Base-by-base conservation (phyloP, 352 stramenopile genomes). In the Paralagenidium karlingii region DNA sequence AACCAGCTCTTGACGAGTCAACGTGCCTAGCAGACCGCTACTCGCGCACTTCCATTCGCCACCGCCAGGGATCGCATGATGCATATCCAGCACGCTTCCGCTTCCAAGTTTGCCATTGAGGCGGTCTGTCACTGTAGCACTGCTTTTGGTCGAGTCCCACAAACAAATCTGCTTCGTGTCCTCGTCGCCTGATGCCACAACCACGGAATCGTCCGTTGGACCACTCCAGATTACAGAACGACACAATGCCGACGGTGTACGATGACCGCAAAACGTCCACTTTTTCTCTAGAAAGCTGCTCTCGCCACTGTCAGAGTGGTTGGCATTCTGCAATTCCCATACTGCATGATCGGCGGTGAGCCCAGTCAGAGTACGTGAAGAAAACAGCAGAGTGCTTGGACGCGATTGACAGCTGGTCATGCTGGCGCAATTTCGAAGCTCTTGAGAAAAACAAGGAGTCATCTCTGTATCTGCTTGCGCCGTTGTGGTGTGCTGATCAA, bases 151-250 rank as follows among this genome's bases (percentile, higher is more conserved):
- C 6, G 43, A 40, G 22, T 60, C 42, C 55, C 55, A 64, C 5
- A 64, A 24, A 27, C 49, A 13, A 21, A 57, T 10, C 20, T 55
- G 34, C 10, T 58, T 38, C 20, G 27, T 32, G n/a, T 26, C 33
- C 7, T 55, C 48, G 25, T 65, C 55, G 1, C 51, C 55, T 19
- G 46, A 59, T 13, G 51, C 55, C 2, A 65, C 44, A 9, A 49
- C 9, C 12, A 37, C 32, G 3, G 20, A 27, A 5, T 37, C 34
- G 11, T 32, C 21, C 9, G 18, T 12, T 13, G 50, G 13, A n/a
- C 31, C 24, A 10, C 40, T 29, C 63, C 63, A 81, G 21, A 71
- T 45, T 13, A 64, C 57, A 11, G 67, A 76, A 9, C 67, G 55
- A 25, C 54, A 63, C 26, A 78, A 48, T 26, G 64, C 52, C 0